Evolutionary conservation across 2,329 filamentous ascomycete genomes (phyloP), one percentile per base, ranked within the genome.

Genomic region (Tolypocladium tundrense): DNA sequence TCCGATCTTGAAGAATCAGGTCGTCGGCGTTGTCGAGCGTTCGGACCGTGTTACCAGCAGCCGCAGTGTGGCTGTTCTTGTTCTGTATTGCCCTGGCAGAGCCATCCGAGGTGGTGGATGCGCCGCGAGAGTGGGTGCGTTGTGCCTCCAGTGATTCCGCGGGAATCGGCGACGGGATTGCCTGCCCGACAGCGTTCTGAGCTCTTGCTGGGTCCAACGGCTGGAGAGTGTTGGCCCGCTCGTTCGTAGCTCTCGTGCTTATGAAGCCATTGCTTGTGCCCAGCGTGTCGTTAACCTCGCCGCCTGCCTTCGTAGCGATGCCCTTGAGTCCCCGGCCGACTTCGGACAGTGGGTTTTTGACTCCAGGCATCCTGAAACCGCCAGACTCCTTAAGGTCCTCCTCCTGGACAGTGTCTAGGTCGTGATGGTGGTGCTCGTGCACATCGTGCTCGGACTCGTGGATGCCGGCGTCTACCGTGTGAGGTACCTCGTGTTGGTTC

Each of bases 211-310:
- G 21, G 40, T 33, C 27, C 11, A 45, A 39, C 3, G 21, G 21
- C 27, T 53, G 37, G n/a, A 10, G 48, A 13, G 31, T 16, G 9
- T 41, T 13, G 4, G 14, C 8, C 33, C 51, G 33, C n/a, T 53
- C 57, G 9, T 41, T n/a, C 2, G 50, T n/a, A 5, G 56, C 24
- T 70, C 69, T 58, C 67, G 70, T 60, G 63, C 73, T 64, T 7
- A 70, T 61, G 61, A 85, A 85, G 0, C 82, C 82, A 59, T 84
- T 81, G 0, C 78, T 83, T 5, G 77, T 79, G 56, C 80, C 81
- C 24, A 86, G 65, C 13, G 78, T 77, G 31, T 70, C 72, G 39
- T 83, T 80, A 3, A 86, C 69, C 4, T 77, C 80, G 14, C 77
- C 75, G 1, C 76, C 76, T 19, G 77, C 74, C 56, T 76, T 81